A percentile compares a stretch with the other conserved stretches of the same genome.
These are phyloP conservation scores for Achaetomiella virescens DNA, from an alignment of 495 filamentous ascomycete species.

Conservation along the genomic window DNA sequence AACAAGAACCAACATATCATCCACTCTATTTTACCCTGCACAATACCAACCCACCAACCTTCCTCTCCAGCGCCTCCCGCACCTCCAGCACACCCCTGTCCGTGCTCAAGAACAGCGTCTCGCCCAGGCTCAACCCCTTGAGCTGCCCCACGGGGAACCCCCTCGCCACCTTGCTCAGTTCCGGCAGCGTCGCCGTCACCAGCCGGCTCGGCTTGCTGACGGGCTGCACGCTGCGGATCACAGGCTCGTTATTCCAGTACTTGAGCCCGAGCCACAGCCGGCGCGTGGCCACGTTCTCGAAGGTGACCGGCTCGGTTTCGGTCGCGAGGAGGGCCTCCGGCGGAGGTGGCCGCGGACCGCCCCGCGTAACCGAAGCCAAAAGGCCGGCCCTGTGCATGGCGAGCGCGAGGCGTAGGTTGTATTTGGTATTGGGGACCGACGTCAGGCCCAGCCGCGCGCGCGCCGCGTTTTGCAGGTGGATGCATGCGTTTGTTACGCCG, in stretches of 20 bases:
- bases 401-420: constrained; percentile 69
- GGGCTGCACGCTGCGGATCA: constrained; percentile 62
- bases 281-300: constrained; percentile 67
- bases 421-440: constrained; percentile 73
- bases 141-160: constrained; percentile 61
- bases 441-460: constrained; percentile 81
- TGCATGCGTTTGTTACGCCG: constrained; percentile 73
- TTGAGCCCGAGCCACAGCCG: constrained; percentile 90
- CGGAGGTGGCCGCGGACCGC: constrained; percentile 59
- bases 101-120: constrained; percentile 75
- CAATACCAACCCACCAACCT: constrained; percentile 74
- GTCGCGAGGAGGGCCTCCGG: constrained; percentile 44
- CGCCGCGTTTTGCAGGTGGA: constrained; percentile 90
- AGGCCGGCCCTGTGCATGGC: constrained; percentile 78
- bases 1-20: constrained; percentile 4
- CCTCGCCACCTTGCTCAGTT: constrained; percentile 56
- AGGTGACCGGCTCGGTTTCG: constrained; percentile 60
- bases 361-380: constrained; percentile 75
- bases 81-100: constrained; percentile 76
- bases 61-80: constrained; percentile 80
- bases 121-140: constrained; percentile 71
- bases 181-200: constrained; percentile 56
- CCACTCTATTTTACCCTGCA: constrained; percentile 56
- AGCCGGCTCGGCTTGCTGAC: constrained; percentile 71
- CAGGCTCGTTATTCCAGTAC: constrained; percentile 84